Percentiles rank a stretch among this genome's conserved stretches.
Conservation (phyloP, 345 rosid species). For the Corchorus capsularis region DNA sequence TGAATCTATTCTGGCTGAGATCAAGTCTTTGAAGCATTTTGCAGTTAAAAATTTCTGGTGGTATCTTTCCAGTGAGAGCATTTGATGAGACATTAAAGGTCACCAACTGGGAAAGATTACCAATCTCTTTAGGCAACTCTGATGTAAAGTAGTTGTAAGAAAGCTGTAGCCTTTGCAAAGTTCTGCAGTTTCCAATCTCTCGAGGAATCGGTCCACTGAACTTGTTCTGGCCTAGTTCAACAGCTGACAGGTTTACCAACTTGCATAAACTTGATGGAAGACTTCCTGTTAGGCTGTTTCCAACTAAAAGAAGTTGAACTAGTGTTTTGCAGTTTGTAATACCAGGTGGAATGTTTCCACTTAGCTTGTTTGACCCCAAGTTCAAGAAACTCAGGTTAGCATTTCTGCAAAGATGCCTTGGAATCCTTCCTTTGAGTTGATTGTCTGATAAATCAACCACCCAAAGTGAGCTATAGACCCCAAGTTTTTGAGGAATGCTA, state of each 20-base stretch:
- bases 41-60: constrained; percentile 67
- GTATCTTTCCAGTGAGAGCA: constrained; percentile 61
- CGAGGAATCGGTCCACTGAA: constrained; percentile 70
- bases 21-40: constrained; percentile 87
- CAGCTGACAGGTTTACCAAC: constrained; percentile 56
- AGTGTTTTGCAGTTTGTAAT: constrained; percentile 61
- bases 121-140: constrained; percentile 73
- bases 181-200: constrained; percentile 61
- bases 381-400: constrained; percentile 58
- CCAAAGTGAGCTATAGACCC: constrained; percentile 70
- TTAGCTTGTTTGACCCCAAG: constrained; percentile 67
- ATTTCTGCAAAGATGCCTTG: constrained; percentile 60
- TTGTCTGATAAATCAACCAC: constrained; percentile 77
- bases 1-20: constrained; percentile 64
- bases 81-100: constrained; percentile 78
- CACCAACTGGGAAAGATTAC: constrained; percentile 65
- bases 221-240: constrained; percentile 71
- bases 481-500: constrained; percentile 70
- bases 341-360: constrained; percentile 66
- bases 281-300: constrained; percentile 60
- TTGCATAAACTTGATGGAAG: constrained; percentile 74
- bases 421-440: constrained; percentile 63
- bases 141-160: constrained; percentile 60
- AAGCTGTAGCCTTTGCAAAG: constrained; percentile 72
- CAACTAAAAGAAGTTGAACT: constrained; percentile 61